Base-by-base conservation (phyloP, 2,329 filamentous ascomycete genomes). In the Paecilomyces formosus region DNA sequence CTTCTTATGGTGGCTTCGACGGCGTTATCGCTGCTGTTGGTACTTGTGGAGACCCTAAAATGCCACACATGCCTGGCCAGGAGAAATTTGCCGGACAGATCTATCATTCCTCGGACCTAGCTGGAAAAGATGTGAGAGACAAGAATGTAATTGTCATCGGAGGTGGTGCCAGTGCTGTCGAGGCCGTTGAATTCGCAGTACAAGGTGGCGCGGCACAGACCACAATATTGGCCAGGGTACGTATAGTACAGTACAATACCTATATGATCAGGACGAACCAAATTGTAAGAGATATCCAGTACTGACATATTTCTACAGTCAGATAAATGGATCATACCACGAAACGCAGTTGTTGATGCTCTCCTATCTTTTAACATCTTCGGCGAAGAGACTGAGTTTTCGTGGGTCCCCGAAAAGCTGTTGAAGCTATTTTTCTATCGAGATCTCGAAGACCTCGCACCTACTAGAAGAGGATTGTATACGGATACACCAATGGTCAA, bases 401-500 rank as follows among this genome's bases (percentile, higher is more conserved):
- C 88, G 0, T 90, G 86, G 79, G 87, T 96, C 49, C 90, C 91
- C 0, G 90, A 95, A 70, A 79, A 79, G 52, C 76, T 95, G 0
- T 82, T 95, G 0, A 85, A 85, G 61, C 84, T 87, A 62, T 82
- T 93, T 76, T 95, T 95, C 78, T 95, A 95, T 70, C 84, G 90
- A 15, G 90, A 94, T 65, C 81, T 95, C 2, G 76, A 86, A 65
- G 85, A 92, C 63, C 80, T 95, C 4, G 83, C 89, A 0, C 90
- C 90, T 0, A 76, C 82, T 1, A 78, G 82, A 30, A 86, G 87
- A 66, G 89, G 89, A 6, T 76, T 94, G 15, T 95, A 90, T 71
- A 91, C 82, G 28, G 88, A 90, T 55, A 95, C 90, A 0, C 90
- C 90, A 0, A 93, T 93, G 89, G 89, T 94, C 24, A 95, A 94